phyloP scores from a whole-genome alignment of 805 yeast species.

The Ogataea degrootiae region DNA sequence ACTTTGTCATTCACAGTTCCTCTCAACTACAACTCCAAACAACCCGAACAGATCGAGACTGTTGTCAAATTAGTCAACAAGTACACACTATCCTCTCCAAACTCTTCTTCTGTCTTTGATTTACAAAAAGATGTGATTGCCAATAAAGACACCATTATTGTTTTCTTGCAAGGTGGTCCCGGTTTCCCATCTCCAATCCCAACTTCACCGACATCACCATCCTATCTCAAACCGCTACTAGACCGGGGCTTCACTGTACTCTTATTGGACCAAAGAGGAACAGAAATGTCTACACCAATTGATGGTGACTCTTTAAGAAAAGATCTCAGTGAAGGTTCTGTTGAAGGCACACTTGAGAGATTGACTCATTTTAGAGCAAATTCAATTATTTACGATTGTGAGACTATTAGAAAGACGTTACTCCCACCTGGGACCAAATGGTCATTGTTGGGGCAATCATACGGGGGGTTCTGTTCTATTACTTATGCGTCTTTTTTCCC shows the following conservation, averaged over 20 bases:
- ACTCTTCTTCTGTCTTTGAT: neutral
- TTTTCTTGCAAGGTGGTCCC: slow-evolving; percentile 52
- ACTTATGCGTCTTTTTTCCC: slow-evolving; percentile 46
- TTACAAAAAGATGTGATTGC: neutral
- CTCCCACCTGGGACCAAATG: slow-evolving; percentile 30
- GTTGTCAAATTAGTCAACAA: slow-evolving; percentile 8
- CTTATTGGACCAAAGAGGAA: slow-evolving; percentile 57
- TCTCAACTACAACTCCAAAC: slow-evolving; percentile 6
- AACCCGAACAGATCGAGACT: neutral
- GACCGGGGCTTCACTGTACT: slow-evolving; percentile 18
- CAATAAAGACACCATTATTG: slow-evolving; percentile 1
- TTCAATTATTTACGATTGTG: slow-evolving; percentile 47
- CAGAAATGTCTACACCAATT: slow-evolving; percentile 48
- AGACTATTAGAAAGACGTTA: slow-evolving; percentile 36
- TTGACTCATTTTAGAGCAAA: slow-evolving; percentile 47
- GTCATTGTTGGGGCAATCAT: slow-evolving; percentile 53
- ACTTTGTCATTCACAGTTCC: neutral
- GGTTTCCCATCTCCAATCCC: slow-evolving; percentile 39
- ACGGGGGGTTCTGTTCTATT: slow-evolving; percentile 49
- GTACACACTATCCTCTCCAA: slow-evolving; percentile 1
- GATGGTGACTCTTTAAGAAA: slow-evolving; percentile 20
- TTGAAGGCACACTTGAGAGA: slow-evolving; percentile 24
- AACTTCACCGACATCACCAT: slow-evolving; percentile 9
- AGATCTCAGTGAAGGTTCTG: neutral
- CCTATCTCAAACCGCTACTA: slow-evolving; percentile 13